Evolutionary conservation across 2,329 filamentous ascomycete genomes (phyloP), one percentile per base, ranked within the genome.

Genomic region (Neofusicoccum parvum): DNA sequence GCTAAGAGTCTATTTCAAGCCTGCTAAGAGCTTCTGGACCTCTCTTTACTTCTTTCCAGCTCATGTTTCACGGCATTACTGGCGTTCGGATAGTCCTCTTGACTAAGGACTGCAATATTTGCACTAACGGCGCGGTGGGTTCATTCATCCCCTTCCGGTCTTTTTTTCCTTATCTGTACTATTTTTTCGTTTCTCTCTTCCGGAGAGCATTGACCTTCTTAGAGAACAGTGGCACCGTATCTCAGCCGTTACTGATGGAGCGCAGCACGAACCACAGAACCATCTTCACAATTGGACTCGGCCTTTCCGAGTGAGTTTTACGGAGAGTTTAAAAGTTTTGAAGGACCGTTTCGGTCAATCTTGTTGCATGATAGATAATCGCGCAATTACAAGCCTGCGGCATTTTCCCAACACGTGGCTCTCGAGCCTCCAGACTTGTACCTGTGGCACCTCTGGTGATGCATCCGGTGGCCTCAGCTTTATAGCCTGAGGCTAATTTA

Each of bases 171-270:
- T 59, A 20, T 37, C 41, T 45, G 14, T 34, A 34, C 23, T 58
- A n/a, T 20, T 6, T 27, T 15, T 50, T 3, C 39, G 20, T n/a
- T n/a, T 15, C 56, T 60, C 43, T 60, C 32, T 23, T 48, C n/a
- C 5, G 39, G 53, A 58, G 53, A 43, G 37, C 56, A 60, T 60
- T 60, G 56, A 60, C 56, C 43, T 60, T 46, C 32, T 60, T 60
- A 60, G 56, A 45, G 23, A 60, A 48, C 39, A 60, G 56, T 60
- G 56, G 56, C 56, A 60, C 45, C 56, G 56, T 60, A 48, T 60
- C 56, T 36, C 56, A 60, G 56, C 56, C 56, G 56, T 60, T 60
- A 60, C 56, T 60, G 41, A 60, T 60, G 56, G 39, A 60, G 45
- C 56, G 43, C 56, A 60, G 56, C 56, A 48, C 56, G 20, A 58